Evolutionary conservation across 345 rosid genomes (phyloP), one percentile per base, ranked within the genome.

Genomic region (Brassica cretica): DNA sequence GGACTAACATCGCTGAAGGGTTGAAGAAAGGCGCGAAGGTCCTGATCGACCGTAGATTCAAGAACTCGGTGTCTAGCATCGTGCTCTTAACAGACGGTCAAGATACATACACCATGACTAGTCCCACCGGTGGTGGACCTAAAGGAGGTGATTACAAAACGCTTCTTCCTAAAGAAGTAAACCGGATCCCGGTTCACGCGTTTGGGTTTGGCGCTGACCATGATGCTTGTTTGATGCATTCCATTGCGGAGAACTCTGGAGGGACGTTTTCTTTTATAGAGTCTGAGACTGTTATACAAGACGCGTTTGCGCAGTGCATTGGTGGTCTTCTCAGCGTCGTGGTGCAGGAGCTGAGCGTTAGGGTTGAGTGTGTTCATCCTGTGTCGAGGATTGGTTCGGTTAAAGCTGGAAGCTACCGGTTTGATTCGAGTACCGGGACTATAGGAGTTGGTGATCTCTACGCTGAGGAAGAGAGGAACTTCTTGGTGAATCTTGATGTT

Each of bases 211-310:
- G 99, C 61, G 74, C 88, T 1, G 99, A 95, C 72, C 98, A 93
- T 33, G 99, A 95, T 62, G 93, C 99, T 63, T 84, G 90, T 9
- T 83, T 83, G n/a, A 93, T 96, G 99, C 98, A 93, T 83, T 85
- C 93, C 2, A 89, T 96, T 62, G 84, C 96, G 5, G 94, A 93
- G 76, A 82, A 84, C 68, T 93, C 98, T 0, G 94, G 98, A 18
- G 98, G 99, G 56, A 96, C 98, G n/a, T 96, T 96, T 85, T 93
- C 99, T 66, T 96, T 96, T 78, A 89, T 93, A 69, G 99, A 93
- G 84, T 87, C 94, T 4, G 99, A 93, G 79, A 85, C 81, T 32
- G 91, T 87, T 61, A 91, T 96, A 74, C 99, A 96, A 85, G 99
- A 96, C 83, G 98, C 99, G 9, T 93, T 96, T 78, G 99, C 99